These are phyloP conservation scores for Colletotrichum cereale DNA, from an alignment of 2,329 filamentous ascomycete species.

Conservation along the genomic window DNA sequence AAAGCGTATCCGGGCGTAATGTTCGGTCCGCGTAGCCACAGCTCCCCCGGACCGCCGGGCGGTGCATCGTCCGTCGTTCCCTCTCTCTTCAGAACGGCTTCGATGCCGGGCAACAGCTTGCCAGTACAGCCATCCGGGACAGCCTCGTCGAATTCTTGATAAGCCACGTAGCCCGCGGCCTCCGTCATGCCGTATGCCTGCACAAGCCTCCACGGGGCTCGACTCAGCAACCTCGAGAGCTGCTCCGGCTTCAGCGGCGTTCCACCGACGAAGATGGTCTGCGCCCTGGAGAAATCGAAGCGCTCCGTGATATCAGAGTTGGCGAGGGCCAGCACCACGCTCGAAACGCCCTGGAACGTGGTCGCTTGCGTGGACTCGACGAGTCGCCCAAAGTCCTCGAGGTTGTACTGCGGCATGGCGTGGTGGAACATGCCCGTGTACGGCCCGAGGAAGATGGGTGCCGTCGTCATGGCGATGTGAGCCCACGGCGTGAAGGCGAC, in stretches of 20 bases:
- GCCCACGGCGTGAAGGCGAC: conserved; percentile 59
- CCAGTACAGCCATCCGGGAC: conserved; percentile 52
- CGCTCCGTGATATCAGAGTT: conserved; percentile 51
- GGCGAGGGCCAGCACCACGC: conserved; percentile 53
- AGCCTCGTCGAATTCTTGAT: conserved; percentile 51
- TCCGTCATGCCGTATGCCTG: conserved; percentile 62
- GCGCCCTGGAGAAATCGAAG: conserved; percentile 53
- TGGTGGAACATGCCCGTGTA: conserved; percentile 59
- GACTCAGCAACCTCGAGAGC: conserved; percentile 47
- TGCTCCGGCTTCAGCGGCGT: conserved; percentile 51
- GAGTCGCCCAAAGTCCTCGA: conserved; percentile 51
- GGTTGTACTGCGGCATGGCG: conserved; percentile 55
- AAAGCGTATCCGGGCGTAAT: conserved; percentile 58
- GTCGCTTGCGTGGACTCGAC: conserved; percentile 53
- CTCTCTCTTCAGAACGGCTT: conserved; percentile 55
- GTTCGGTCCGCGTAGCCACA: conserved; percentile 59
- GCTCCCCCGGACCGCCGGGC: conserved; percentile 54
- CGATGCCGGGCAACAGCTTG: conserved; percentile 53
- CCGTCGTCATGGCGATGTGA: conserved; percentile 58
- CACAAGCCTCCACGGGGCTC: conserved; percentile 54
- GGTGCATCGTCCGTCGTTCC: conserved; percentile 52
- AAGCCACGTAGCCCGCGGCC: conserved; percentile 57
- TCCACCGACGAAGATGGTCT: conserved; percentile 54
- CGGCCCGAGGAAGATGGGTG: conserved; percentile 58
- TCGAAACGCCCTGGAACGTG: conserved; percentile 55